Base-by-base conservation (phyloP, 2,329 filamentous ascomycete genomes). In the Emergomyces pasteurianus region DNA sequence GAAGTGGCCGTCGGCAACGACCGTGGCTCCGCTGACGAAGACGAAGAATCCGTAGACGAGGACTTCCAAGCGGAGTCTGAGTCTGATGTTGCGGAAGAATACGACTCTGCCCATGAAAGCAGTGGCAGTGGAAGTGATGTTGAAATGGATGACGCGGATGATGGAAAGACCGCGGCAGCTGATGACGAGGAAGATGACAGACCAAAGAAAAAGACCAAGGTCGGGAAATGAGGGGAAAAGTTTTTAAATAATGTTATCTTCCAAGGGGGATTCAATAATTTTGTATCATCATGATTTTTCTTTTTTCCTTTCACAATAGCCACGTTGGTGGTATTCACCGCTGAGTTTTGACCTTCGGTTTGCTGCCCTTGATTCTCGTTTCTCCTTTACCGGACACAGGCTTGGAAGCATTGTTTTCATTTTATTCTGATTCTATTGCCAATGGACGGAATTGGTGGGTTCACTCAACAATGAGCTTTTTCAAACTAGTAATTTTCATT, bases 21-120 rank as follows among this genome's bases (percentile, higher is more conserved):
- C 73, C 86, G 92, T 62, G 92, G 94, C 65, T 94, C 89, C 34
- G 94, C 92, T 3, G 94, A 97, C 71, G 94, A 99, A 75, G 94
- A 99, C 69, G 89, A 92, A 71, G 92, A 97, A 79, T 92, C 88
- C 63, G 86, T 92, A 9, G 94, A 99, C 68, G 94, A 99, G 73
- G 94, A 99, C 77, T 99, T 99, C 80, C 84, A 88, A 67, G 89
- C 88, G 6, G 90, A 95, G 64, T 92, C 88, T 16, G 94, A 99
- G 65, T 95, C 89, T 59, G 94, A 99, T 67, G 92, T 96, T 2
- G 94, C 92, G 0, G 94, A 99, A 75, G 95, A 99, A 72, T 99
- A 85, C 67, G 94, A 99, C 75, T 92, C 89, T 59, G 87, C 84
- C 53, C 92, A 96, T 71, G 90, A 95, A 72, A 96, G 90, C 71